phyloP scores from a whole-genome alignment of 73 alveolate species.

The Paramecium sonneborni region DNA sequence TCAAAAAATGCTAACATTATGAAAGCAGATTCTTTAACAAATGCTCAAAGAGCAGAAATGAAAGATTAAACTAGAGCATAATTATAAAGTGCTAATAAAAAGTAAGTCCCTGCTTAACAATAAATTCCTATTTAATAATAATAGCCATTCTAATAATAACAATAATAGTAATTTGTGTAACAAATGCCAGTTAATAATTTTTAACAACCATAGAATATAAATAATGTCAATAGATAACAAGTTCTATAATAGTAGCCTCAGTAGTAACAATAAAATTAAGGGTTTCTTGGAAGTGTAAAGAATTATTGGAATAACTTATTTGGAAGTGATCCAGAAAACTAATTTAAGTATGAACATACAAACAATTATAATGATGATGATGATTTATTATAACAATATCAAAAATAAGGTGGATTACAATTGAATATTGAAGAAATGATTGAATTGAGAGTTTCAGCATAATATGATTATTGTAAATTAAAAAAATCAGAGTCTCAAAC shows the following conservation, averaged over 20 bases:
- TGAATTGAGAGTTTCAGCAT: not conserved
- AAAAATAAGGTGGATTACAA: not conserved
- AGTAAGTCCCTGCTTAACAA: not conserved
- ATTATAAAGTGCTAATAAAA: not conserved
- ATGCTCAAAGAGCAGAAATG: not conserved
- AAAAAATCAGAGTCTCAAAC: not conserved
- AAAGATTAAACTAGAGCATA: not conserved
- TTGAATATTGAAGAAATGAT: not conserved
- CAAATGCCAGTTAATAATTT: not conserved
- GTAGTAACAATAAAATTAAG: not conserved
- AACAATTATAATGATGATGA: not conserved
- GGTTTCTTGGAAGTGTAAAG: not conserved
- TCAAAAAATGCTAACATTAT: not conserved
- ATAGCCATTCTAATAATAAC: not conserved
- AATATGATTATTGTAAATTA: conserved; percentile 5
- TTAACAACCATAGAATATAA: not conserved
- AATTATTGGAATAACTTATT: not conserved
- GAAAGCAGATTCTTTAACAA: not conserved
- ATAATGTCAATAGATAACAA: not conserved
- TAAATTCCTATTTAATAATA: not conserved
- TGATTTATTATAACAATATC: not conserved
- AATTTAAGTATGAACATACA: not conserved
- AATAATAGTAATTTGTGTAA: not conserved
- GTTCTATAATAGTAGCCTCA: not conserved
- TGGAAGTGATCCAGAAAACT: not conserved